A percentile compares a stretch with the other conserved stretches of the same genome.
Evolutionary conservation across 306 rosid species (phyloP).

Genomic region (Oemleria cerasiformis): DNA sequence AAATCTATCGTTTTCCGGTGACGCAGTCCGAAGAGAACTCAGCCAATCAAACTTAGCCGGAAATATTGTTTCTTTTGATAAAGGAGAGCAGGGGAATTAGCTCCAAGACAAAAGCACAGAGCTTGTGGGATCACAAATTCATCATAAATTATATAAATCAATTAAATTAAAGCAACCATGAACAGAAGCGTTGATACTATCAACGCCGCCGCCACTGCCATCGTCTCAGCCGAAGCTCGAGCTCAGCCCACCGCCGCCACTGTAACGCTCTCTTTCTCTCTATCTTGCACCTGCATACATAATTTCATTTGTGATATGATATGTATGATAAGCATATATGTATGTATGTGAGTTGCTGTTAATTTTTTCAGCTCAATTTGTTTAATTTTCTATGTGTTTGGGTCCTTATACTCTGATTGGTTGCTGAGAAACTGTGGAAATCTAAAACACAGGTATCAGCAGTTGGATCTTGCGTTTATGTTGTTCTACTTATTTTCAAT

Average conservation of each 20-base stretch:
- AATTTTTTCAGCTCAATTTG: background rate
- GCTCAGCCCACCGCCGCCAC: slow-evolving; percentile 64
- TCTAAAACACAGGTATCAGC: background rate
- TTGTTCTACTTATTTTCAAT: background rate
- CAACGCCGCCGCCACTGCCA: slow-evolving; percentile 93
- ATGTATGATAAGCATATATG: slow-evolving; percentile 5
- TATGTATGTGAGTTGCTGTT: slow-evolving; percentile 1
- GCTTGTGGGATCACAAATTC: background rate
- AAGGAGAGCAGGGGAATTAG: background rate
- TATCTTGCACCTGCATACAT: background rate
- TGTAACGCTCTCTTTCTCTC: slow-evolving; percentile 35
- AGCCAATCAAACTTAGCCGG: background rate
- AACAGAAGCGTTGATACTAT: slow-evolving; percentile 76
- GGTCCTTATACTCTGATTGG: background rate
- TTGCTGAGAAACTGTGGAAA: slow-evolving; percentile 18
- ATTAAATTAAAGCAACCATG: slow-evolving; percentile 30
- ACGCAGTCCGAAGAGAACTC: slow-evolving; percentile 25
- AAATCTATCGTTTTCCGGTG: slow-evolving; percentile 9
- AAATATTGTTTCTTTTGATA: background rate
- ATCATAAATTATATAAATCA: background rate
- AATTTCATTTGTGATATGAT: background rate
- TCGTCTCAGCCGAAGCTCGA: slow-evolving; percentile 80
- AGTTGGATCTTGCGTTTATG: slow-evolving; percentile 23
- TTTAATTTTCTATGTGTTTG: background rate
- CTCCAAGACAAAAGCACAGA: background rate